Base-by-base conservation (phyloP, 805 yeast species). In the Pichia membranifaciens region DNA sequence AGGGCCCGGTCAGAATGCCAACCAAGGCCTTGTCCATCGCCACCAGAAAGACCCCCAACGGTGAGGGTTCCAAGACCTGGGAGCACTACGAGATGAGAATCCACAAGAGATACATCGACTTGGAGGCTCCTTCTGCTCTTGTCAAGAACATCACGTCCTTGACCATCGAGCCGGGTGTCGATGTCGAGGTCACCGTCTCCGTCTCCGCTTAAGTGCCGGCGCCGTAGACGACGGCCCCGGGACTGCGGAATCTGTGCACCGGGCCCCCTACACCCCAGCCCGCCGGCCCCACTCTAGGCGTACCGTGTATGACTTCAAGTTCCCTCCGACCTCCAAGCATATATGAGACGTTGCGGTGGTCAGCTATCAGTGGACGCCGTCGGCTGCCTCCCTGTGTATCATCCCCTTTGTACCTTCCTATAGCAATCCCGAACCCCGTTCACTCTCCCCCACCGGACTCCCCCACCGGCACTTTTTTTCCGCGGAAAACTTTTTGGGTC, bases 31-130 rank as follows among this genome's bases (percentile, higher is more conserved):
- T 93, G 71, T 88, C 86, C 78, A 81, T 93, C 79, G 81, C 95
- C 78, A 93, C 99, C 87, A 89, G 99, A 87, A 93, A 93, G 90
- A 86, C 99, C 71, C 99, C 99, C 70, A 95, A 95, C 76, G 99
- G 99, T 93, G 97, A 93, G 82, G 99, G 99, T 93, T 93, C 99
- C 66, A 93, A 93, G 91, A 93, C 99, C 68, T 93, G 97, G 97
- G 99, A 93, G 74, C 79, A 95, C 67, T 93, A 83, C 76, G 99
- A 93, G 82, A 86, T 93, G 96, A 91, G 97, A 86, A 89, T 93
- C 82, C 99, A 93, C 96, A 93, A 93, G 95, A 90, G 99, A 79
- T 85, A 88, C 75, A 88, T 93, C 70, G 96, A 90, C 79, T 82
- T 93, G 74, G 91, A 87, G 77, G 96, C 98, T 61, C 96, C 97